phyloP scores from a whole-genome alignment of 176 grass and related monocot species.

The Eleusine indica region DNA sequence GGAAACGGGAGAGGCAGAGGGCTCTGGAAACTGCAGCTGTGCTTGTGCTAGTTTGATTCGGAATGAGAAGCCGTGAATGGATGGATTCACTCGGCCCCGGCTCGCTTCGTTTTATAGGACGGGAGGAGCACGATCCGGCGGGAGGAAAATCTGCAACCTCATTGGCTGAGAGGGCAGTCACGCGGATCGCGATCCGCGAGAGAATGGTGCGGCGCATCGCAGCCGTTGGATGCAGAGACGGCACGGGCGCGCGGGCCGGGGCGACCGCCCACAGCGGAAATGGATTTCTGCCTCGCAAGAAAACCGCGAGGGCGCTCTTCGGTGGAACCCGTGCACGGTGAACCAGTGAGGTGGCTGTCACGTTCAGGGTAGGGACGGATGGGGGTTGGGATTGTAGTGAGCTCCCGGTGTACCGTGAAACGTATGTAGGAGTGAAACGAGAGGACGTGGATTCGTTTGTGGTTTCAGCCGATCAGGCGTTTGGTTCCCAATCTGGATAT shows the following conservation, averaged over 20 bases:
- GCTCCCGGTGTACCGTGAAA: slow-evolving; percentile 13
- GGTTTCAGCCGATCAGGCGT: slow-evolving; percentile 39
- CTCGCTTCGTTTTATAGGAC: not conserved
- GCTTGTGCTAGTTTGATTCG: not conserved
- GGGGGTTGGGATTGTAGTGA: rapidly evolving
- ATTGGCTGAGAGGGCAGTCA: not conserved
- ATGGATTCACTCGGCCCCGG: rapidly evolving
- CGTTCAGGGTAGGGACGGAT: not conserved
- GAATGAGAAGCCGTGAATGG: not conserved
- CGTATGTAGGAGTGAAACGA: not conserved
- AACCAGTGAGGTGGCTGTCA: not conserved
- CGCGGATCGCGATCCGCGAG: slow-evolving; percentile 42
- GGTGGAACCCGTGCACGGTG: slow-evolving; percentile 34
- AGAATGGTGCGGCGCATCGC: not conserved
- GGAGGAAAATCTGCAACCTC: not conserved
- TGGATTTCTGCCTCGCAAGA: slow-evolving; percentile 34
- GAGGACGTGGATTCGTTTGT: not conserved
- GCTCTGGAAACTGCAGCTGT: not conserved
- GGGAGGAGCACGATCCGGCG: not conserved
- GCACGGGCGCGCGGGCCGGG: not conserved
- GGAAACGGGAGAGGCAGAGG: not conserved
- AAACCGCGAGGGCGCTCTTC: slow-evolving; percentile 21
- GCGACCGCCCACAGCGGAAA: slow-evolving; percentile 9
- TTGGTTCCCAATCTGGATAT: slow-evolving; percentile 30
- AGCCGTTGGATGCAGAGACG: slow-evolving; percentile 36